These are phyloP conservation scores for Aspergillus sp. DNA, from an alignment of 2,329 filamentous ascomycete species.

Conservation along the genomic window DNA sequence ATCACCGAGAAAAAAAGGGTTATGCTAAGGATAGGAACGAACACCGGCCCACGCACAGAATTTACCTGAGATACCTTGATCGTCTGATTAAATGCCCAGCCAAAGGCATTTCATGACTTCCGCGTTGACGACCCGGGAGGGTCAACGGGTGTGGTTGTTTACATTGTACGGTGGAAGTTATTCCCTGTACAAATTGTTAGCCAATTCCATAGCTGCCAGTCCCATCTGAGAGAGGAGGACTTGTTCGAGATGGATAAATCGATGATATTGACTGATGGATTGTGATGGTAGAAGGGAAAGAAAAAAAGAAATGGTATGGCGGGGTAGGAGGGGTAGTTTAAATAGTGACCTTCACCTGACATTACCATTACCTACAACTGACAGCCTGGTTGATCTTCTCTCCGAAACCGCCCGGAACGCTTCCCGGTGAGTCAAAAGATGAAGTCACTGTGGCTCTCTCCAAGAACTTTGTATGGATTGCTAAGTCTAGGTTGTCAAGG, in stretches of 20 bases:
- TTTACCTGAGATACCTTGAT: constrained; percentile 52
- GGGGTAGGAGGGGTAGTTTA: constrained; percentile 26
- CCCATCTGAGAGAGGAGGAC: constrained; percentile 17
- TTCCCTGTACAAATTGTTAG: constrained; percentile 15
- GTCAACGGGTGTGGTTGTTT: constrained; percentile 19
- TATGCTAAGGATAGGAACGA: constrained; percentile 41
- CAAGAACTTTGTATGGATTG: neutral
- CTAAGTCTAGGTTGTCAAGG: neutral
- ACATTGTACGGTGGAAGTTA: constrained; percentile 20
- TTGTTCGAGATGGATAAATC: constrained; percentile 16
- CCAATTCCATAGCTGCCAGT: neutral
- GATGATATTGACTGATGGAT: neutral
- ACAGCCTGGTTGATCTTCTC: neutral
- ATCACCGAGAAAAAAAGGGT: neutral
- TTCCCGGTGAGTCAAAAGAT: constrained; percentile 4
- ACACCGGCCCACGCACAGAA: constrained; percentile 65
- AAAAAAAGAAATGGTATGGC: constrained; percentile 11
- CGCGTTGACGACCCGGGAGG: constrained; percentile 20
- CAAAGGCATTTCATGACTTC: constrained; percentile 42
- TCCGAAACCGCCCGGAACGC: neutral
- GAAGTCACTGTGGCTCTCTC: constrained; percentile 3
- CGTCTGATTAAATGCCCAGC: constrained; percentile 40
- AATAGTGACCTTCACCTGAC: constrained; percentile 33
- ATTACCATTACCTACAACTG: neutral
- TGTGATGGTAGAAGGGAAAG: constrained; percentile 9